Conservation (phyloP, 306 rosid species). For the Lathyrus aphaca region DNA sequence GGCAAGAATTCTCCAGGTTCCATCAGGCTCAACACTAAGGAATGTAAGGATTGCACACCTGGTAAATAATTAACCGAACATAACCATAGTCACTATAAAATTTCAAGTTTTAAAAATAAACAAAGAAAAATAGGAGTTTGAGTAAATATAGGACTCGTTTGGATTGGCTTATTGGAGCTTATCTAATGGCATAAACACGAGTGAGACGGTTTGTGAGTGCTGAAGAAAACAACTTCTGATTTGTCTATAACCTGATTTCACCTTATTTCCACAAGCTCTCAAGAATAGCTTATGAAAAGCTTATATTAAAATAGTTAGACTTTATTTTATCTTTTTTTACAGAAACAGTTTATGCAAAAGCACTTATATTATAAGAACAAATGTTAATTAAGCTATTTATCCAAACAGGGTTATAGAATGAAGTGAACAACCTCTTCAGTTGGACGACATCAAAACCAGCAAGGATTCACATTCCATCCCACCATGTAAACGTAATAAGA, state of each 20-base stretch:
- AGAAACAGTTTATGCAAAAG: background rate
- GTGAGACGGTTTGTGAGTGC: background rate
- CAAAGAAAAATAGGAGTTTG: conserved; percentile 1
- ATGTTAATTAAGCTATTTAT: background rate
- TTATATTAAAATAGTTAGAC: background rate
- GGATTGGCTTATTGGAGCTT: conserved; percentile 2
- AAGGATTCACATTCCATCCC: background rate
- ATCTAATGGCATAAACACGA: background rate
- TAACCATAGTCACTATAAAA: conserved; percentile 33
- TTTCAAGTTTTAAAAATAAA: conserved; percentile 17
- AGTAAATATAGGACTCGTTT: background rate
- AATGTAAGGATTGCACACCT: conserved; percentile 61
- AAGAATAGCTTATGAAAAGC: background rate
- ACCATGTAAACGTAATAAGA: background rate
- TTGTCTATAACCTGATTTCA: no score
- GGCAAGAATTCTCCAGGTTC: conserved; percentile 61
- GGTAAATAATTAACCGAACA: conserved; percentile 40
- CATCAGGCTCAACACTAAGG: conserved; percentile 52
- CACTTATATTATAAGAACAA: background rate
- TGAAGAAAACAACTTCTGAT: no score
- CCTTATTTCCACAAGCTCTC: background rate
- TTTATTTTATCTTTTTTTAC: background rate
- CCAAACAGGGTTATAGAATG: background rate
- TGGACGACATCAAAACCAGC: background rate
- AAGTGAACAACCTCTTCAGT: background rate